Evolutionary conservation across 192 early-diverging fungal genomes (phyloP).

Genomic region (Dissophora ornata): DNA sequence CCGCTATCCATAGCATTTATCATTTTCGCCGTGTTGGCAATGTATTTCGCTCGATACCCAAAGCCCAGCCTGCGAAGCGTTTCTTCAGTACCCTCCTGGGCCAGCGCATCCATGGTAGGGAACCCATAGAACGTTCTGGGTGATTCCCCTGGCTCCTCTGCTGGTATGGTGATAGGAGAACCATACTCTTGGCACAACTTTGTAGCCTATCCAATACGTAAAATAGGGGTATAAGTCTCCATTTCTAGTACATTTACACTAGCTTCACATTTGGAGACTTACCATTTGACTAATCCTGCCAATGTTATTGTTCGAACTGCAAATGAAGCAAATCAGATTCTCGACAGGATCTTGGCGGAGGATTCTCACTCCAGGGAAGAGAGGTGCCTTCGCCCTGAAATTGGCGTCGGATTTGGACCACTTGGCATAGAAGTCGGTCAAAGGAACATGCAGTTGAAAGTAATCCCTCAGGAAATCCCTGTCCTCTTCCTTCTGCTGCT

Average conservation of each 20-base stretch:
- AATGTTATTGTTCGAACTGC: slow-evolving; percentile 96
- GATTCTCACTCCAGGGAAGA: slow-evolving; percentile 77
- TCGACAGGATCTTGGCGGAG: slow-evolving; percentile 89
- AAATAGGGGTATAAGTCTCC: too few relatives aligned
- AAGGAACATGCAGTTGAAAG: slow-evolving; percentile 82
- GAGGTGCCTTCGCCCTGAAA: slow-evolving; percentile 68
- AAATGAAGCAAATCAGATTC: slow-evolving; percentile 91
- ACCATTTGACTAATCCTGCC: slow-evolving; percentile 89
- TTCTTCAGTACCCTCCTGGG: slow-evolving; percentile 68
- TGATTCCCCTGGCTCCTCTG: not conserved
- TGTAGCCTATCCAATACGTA: slow-evolving; percentile 40
- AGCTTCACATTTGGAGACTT: too few relatives aligned
- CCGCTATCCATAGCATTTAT: slow-evolving; percentile 54
- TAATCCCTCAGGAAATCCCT: slow-evolving; percentile 75
- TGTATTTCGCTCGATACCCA: slow-evolving; percentile 96
- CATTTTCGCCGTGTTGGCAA: slow-evolving; percentile 73
- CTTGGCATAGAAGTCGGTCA: slow-evolving; percentile 65
- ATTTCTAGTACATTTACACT: too few relatives aligned
- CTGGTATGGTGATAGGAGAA: slow-evolving; percentile 34
- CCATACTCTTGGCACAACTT: slow-evolving; percentile 64
- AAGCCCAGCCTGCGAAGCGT: slow-evolving; percentile 83
- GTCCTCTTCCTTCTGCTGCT: slow-evolving; percentile 32
- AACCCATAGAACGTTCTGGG: slow-evolving; percentile 71
- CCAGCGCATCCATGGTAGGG: slow-evolving; percentile 69
- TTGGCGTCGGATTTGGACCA: slow-evolving; percentile 74